Evolutionary conservation across 768 basidiomycete species (phyloP).

Genomic region (Rhodotorula taiwanensis): DNA sequence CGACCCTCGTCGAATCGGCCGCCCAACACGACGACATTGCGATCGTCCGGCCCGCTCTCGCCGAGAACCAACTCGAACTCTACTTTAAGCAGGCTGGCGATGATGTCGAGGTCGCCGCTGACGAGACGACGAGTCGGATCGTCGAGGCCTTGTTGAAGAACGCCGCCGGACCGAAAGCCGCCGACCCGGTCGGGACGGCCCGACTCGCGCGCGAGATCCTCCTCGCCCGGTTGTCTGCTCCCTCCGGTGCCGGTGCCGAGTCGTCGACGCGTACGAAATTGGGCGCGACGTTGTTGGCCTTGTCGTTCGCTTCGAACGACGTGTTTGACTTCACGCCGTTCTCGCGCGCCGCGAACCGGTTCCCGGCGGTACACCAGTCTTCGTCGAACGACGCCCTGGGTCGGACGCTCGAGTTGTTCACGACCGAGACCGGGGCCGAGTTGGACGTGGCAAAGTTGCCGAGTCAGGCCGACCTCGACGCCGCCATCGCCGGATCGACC

Average conservation of each 20-base stretch:
- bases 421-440: no score
- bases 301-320: slow-evolving; percentile 22
- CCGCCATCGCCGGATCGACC: no score
- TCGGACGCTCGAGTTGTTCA: no score
- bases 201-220: slow-evolving; percentile 9
- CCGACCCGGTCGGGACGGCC: no score
- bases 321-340: slow-evolving; percentile 31
- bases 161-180: no score
- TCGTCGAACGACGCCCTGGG: neutral
- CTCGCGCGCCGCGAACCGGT: neutral
- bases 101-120: no score
- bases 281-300: slow-evolving; percentile 13
- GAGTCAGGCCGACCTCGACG: no score
- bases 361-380: slow-evolving; percentile 7
- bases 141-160: no score
- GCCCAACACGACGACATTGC: slow-evolving; percentile 30
- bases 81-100: neutral
- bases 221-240: slow-evolving; percentile 8
- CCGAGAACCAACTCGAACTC: neutral
- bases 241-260: neutral
- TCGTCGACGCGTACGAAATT: slow-evolving; percentile 14
- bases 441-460: no score
- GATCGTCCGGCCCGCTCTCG: slow-evolving; percentile 30
- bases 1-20: slow-evolving; percentile 29
- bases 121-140: no score